Percentiles rank a stretch among this genome's conserved stretches.
phyloP scores from a whole-genome alignment of 2,329 filamentous ascomycete species.

The Xylariaceae sp. region DNA sequence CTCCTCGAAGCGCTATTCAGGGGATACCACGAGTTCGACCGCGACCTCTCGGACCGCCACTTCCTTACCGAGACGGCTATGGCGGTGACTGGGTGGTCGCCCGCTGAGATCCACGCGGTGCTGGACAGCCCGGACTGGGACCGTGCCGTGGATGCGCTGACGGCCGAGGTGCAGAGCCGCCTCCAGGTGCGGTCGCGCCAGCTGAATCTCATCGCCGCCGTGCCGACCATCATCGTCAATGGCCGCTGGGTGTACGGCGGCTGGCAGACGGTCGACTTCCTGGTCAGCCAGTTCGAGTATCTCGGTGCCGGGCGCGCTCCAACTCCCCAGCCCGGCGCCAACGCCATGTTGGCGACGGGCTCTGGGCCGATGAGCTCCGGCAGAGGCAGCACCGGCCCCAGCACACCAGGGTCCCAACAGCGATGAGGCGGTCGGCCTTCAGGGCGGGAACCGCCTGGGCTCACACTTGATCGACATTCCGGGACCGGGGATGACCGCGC shows the following conservation, averaged over 20 bases:
- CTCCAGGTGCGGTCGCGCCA: slow-evolving; percentile 7
- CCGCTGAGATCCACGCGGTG: slow-evolving; percentile 7
- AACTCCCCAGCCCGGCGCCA: slow-evolving; percentile 1
- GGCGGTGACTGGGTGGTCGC: slow-evolving; percentile 9
- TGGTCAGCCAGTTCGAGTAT: slow-evolving; percentile 59
- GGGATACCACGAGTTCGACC: slow-evolving; percentile 33
- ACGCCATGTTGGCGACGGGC: neutral
- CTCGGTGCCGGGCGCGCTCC: slow-evolving; percentile 25
- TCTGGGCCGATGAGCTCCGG: no score
- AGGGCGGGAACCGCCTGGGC: no score
- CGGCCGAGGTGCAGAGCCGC: slow-evolving; percentile 15
- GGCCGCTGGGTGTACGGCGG: slow-evolving; percentile 61
- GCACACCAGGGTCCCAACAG: no score
- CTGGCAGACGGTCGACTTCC: slow-evolving; percentile 59
- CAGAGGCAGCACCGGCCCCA: no score
- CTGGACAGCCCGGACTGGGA: slow-evolving; percentile 27
- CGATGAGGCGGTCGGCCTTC: no score
- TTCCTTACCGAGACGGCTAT: slow-evolving; percentile 8
- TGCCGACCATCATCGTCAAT: slow-evolving; percentile 68
- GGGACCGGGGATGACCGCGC: no score
- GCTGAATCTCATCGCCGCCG: slow-evolving; percentile 48
- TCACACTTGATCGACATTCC: no score
- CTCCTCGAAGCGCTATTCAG: slow-evolving; percentile 35
- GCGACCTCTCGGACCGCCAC: slow-evolving; percentile 30
- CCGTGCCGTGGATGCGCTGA: slow-evolving; percentile 19